Base-by-base conservation (phyloP, 2,329 filamentous ascomycete genomes). In the Thielaviopsis cerberus region DNA sequence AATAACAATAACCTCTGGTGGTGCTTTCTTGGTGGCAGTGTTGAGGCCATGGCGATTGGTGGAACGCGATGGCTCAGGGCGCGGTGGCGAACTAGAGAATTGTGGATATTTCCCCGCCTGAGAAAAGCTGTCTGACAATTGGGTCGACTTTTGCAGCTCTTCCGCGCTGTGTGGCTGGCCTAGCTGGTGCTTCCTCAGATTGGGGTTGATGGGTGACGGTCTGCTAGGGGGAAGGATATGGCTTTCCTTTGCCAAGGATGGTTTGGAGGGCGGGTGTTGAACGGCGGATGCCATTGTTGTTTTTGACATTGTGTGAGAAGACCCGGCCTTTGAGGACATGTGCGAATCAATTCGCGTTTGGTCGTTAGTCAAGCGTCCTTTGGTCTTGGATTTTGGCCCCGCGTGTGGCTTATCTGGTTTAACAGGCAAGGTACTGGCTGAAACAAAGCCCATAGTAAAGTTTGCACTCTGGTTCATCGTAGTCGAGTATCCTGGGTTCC, bases 361-460 rank as follows among this genome's bases (percentile, higher is more conserved):
- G 3, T 17, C n/a, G 37, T 17, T 20, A 20, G 15, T 17, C 3
- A 8, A 17, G 2, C 17, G 13, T 61, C 57, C 60, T 62, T 41
- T 59, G 59, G 51, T 60, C 53, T 54, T 55, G 20, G 51, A 53
- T 15, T 57, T 62, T 5, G 56, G 34, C 27, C 64, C 62, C 45
- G 61, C 61, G 20, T 59, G 60, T 2, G 64, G 63, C 3, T 67
- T 63, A 17, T 71, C 68, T 0, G 68, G 68, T 25, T 66, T 60
- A 20, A 75, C 65, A 25, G 8, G 66, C 69, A 1, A 70, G 68
- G 56, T 74, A 10, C 75, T 74, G 1, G 81, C 80, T 10, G 78
- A 79, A n/a, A 78, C 79, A 62, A 87, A 86, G 0, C 79, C 81
- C 57, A 82, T 74, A 0, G 80, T 84, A 61, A 86, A 86, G 0